phyloP scores from a whole-genome alignment of 176 grass and related monocot species.

The Phyllostachys edulis region DNA sequence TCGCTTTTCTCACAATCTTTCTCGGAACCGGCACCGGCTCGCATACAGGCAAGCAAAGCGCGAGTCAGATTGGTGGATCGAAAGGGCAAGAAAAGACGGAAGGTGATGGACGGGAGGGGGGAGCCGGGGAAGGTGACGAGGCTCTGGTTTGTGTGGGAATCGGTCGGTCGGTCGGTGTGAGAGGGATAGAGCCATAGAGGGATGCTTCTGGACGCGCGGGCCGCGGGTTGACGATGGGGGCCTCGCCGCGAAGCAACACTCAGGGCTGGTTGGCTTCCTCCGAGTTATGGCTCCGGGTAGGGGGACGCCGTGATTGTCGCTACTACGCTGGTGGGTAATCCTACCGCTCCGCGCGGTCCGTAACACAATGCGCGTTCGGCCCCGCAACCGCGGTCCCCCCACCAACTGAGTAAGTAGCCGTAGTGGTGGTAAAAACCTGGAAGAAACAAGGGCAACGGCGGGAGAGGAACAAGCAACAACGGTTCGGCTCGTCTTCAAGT shows the following conservation, averaged over 20 bases:
- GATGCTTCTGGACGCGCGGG: slow-evolving; percentile 31
- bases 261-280: neutral
- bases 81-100: neutral
- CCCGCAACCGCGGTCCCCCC: slow-evolving; percentile 9
- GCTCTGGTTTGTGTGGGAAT: neutral
- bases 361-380: neutral
- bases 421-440: neutral
- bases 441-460: neutral
- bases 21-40: neutral
- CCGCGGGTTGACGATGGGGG: neutral
- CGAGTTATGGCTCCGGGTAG: neutral
- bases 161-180: neutral
- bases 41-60: neutral
- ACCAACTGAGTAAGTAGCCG: neutral
- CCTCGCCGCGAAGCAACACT: slow-evolving; percentile 34
- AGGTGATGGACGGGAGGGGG: neutral
- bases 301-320: neutral
- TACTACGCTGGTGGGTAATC: neutral
- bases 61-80: neutral
- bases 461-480: too few relatives aligned
- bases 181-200: too few relatives aligned
- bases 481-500: too few relatives aligned
- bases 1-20: too few relatives aligned
- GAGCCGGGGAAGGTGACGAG: neutral
- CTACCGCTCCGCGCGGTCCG: slow-evolving; percentile 1